A percentile compares a stretch with the other conserved stretches of the same genome.
These are phyloP conservation scores for Suillus occidentalis DNA, from an alignment of 768 basidiomycete genomes.

Conservation along the genomic window DNA sequence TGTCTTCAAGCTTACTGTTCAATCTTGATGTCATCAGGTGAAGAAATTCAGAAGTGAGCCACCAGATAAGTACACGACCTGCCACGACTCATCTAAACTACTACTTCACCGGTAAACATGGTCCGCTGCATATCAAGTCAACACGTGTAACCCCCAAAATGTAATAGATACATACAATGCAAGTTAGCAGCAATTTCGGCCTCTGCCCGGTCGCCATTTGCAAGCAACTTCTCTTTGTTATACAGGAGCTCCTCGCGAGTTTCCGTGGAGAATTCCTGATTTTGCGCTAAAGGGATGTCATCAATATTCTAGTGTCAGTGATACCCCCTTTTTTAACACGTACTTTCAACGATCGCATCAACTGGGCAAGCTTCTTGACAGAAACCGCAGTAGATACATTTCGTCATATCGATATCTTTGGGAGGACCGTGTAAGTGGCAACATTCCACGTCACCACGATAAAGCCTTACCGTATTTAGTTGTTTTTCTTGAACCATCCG, in stretches of 20 bases:
- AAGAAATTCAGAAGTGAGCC: neutral
- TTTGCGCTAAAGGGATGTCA: constrained; percentile 68
- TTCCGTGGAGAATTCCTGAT: constrained; percentile 96
- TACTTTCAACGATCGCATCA: constrained; percentile 99
- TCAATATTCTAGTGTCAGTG: constrained; percentile 8
- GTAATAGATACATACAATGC: constrained; percentile 49
- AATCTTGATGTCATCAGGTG: constrained; percentile 1
- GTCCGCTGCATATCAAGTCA: constrained; percentile 56
- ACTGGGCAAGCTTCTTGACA: constrained; percentile 99
- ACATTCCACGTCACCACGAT: constrained; percentile 12
- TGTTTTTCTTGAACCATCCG: constrained; percentile 94
- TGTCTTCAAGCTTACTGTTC: constrained; percentile 1
- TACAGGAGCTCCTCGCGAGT: constrained; percentile 97
- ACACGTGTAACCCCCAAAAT: constrained; percentile 15
- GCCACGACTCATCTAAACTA: constrained; percentile 12
- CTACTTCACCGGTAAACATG: constrained; percentile 76
- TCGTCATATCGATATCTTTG: constrained; percentile 98
- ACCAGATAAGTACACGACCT: constrained; percentile 26
- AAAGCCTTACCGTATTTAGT: constrained; percentile 85
- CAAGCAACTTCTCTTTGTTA: constrained; percentile 98
- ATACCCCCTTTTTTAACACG: constrained; percentile 31
- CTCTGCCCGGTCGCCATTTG: constrained; percentile 95
- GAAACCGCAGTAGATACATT: constrained; percentile 99
- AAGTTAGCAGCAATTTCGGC: constrained; percentile 97
- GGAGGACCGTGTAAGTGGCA: constrained; percentile 8